Conservation (phyloP, 306 rosid species). For the Rosa chinensis region DNA sequence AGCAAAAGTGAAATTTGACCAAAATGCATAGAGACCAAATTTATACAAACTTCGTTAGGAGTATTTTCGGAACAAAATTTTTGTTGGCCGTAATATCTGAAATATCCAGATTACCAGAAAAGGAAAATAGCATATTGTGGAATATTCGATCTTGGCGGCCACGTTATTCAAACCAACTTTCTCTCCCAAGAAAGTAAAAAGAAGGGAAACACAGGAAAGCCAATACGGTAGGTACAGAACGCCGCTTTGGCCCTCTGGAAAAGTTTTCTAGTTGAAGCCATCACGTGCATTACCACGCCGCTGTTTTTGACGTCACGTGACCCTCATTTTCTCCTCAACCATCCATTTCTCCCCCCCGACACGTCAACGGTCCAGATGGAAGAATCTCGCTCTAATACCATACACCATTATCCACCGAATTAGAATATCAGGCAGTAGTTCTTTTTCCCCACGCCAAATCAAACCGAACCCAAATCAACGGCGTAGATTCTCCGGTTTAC, state of each 20-base stretch:
- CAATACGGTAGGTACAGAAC: not conserved
- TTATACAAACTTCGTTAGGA: not conserved
- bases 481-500: conserved; percentile 4
- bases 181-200: not conserved
- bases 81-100: no score
- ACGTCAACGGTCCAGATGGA: not conserved
- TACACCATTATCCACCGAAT: not conserved
- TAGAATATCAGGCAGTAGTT: not conserved
- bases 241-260: not conserved
- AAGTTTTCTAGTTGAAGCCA: not conserved
- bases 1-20: not conserved
- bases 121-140: not conserved
- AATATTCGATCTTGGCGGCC: not conserved
- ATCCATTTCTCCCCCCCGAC: not conserved
- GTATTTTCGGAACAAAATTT: no score
- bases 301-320: conserved; percentile 8
- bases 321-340: not conserved
- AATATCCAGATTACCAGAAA: no score
- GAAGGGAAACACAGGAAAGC: not conserved
- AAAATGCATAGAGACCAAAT: not conserved
- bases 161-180: not conserved
- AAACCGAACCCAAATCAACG: not conserved
- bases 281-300: conserved; percentile 22
- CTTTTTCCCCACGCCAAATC: not conserved
- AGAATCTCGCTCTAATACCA: not conserved